A percentile compares a stretch with the other conserved stretches of the same genome.
Conservation (phyloP, 2,329 filamentous ascomycete species). For the Keithomyces neogunnii region DNA sequence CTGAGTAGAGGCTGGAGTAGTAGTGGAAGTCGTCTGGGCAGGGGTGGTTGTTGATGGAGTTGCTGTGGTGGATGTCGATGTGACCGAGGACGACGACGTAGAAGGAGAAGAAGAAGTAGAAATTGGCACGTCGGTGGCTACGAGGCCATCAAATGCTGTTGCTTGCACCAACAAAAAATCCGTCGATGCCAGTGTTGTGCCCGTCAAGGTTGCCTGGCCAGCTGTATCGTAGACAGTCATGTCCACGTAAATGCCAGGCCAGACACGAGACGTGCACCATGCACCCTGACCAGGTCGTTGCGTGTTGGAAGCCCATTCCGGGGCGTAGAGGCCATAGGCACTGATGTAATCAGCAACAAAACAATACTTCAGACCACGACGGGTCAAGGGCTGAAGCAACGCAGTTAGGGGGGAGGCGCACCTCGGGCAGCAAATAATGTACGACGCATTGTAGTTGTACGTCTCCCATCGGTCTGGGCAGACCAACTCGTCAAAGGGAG, state of each 20-base stretch:
- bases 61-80: too few relatives aligned
- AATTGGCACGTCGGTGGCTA: not conserved
- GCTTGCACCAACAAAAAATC: conserved; percentile 1
- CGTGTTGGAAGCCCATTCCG: not conserved
- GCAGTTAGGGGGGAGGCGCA: not conserved
- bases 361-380: too few relatives aligned
- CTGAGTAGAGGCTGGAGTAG: not conserved
- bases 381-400: too few relatives aligned
- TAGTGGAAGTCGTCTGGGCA: too few relatives aligned
- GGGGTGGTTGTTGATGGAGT: too few relatives aligned
- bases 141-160: conserved; percentile 3
- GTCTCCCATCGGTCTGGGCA: conserved; percentile 2
- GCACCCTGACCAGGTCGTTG: conserved; percentile 1
- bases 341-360: too few relatives aligned
- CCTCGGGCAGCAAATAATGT: conserved; percentile 4
- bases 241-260: not conserved
- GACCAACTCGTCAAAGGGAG: conserved; percentile 1
- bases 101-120: too few relatives aligned
- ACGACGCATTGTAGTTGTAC: not conserved
- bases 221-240: not conserved
- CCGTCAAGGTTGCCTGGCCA: not conserved
- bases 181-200: not conserved
- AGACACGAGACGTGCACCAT: conserved; percentile 1
- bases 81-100: too few relatives aligned
- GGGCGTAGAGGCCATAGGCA: not conserved